These are phyloP conservation scores for Aspergillus olivimuriae DNA, from an alignment of 495 filamentous ascomycete species.

Conservation along the genomic window DNA sequence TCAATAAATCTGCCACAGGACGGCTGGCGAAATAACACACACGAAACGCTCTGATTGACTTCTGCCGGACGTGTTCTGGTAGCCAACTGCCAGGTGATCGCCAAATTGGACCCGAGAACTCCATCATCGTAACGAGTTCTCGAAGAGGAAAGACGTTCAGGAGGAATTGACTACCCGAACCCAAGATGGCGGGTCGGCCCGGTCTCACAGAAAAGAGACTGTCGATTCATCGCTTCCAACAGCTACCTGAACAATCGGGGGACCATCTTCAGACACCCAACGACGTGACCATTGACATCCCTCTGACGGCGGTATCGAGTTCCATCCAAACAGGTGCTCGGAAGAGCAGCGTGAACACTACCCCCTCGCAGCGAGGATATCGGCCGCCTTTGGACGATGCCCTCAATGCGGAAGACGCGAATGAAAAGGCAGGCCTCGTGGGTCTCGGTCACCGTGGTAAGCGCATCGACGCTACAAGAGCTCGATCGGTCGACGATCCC, in stretches of 20 bases:
- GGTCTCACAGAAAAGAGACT: conserved; percentile 33
- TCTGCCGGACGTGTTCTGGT: too few relatives aligned
- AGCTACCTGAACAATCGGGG: conserved; percentile 34
- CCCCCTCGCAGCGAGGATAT: conserved; percentile 17
- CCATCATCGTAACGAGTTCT: too few relatives aligned
- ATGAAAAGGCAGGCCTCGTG: conserved; percentile 51
- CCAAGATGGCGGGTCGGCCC: conserved; percentile 26
- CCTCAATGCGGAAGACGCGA: conserved; percentile 2
- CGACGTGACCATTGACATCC: conserved; percentile 56
- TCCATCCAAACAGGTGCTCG: conserved; percentile 40
- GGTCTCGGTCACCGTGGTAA: conserved; percentile 39
- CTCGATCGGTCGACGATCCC: conserved; percentile 39
- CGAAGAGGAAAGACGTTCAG: conserved; percentile 2
- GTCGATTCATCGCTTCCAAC: conserved; percentile 39
- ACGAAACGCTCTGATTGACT: too few relatives aligned
- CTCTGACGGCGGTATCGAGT: conserved; percentile 38
- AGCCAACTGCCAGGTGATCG: too few relatives aligned
- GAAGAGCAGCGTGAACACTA: conserved; percentile 25
- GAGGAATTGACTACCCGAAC: neutral
- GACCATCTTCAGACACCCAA: conserved; percentile 42
- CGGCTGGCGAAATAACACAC: too few relatives aligned
- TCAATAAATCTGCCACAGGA: too few relatives aligned
- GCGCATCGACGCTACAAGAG: conserved; percentile 47
- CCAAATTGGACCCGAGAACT: too few relatives aligned
- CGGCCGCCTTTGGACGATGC: conserved; percentile 4